Evolutionary conservation across 2,329 filamentous ascomycete genomes (phyloP).

Genomic region (Pyrenochaeta sp.): DNA sequence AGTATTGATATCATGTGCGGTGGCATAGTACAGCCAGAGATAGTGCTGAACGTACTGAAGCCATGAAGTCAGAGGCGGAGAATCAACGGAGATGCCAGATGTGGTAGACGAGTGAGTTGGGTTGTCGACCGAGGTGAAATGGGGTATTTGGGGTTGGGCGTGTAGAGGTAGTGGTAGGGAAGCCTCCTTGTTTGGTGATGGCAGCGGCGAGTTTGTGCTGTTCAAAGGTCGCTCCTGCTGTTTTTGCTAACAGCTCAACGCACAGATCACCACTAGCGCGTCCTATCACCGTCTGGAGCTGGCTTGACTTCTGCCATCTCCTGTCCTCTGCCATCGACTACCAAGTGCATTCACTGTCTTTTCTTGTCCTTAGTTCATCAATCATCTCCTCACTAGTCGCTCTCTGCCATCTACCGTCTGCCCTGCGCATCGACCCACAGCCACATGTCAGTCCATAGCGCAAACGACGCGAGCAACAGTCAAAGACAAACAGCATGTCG

Average conservation of each 20-base stretch:
- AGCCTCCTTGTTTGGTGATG: slow-evolving; percentile 37
- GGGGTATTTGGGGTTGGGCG: slow-evolving; percentile 15
- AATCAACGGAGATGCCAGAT: slow-evolving; percentile 31
- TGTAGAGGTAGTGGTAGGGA: slow-evolving; percentile 19
- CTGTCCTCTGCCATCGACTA: background rate
- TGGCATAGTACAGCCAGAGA: slow-evolving; percentile 3
- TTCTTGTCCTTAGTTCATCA: background rate
- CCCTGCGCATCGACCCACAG: background rate
- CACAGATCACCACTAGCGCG: slow-evolving; percentile 28
- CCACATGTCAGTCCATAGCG: background rate
- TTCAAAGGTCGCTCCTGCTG: slow-evolving; percentile 30
- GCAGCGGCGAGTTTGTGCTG: slow-evolving; percentile 33
- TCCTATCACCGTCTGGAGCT: slow-evolving; percentile 27
- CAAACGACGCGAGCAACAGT: background rate
- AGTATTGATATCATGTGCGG: slow-evolving; percentile 27
- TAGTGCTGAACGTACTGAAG: slow-evolving; percentile 41
- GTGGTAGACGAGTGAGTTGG: slow-evolving; percentile 18
- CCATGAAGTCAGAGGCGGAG: slow-evolving; percentile 42
- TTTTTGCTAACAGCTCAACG: slow-evolving; percentile 42
- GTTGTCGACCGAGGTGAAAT: slow-evolving; percentile 7
- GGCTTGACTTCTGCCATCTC: slow-evolving; percentile 14
- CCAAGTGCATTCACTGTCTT: background rate
- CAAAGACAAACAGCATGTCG: background rate
- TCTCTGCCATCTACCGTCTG: background rate
- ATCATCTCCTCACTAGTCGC: too few species aligned